Conservation (phyloP, 2,329 filamentous ascomycete species). For the Fusarium albosuccineum region DNA sequence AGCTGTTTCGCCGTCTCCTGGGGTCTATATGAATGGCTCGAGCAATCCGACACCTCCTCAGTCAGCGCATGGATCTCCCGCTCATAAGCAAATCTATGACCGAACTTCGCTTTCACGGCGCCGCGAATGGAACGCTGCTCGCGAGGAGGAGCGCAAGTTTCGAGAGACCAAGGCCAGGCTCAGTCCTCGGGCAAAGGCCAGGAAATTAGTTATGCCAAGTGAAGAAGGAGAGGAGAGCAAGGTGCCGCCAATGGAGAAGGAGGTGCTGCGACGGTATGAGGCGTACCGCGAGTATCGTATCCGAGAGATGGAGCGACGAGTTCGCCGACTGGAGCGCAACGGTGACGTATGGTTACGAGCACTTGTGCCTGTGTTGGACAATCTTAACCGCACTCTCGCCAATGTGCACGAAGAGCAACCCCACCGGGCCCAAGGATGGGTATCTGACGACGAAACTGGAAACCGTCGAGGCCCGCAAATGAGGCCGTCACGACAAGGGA, state of each 20-base stretch:
- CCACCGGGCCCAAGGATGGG: conserved; percentile 45
- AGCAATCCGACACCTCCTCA: conserved; percentile 49
- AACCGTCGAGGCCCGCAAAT: conserved; percentile 23
- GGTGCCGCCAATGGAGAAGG: conserved; percentile 46
- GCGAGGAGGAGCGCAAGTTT: conserved; percentile 45
- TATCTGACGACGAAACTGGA: conserved; percentile 49
- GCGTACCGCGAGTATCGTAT: conserved; percentile 57
- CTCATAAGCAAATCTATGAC: conserved; percentile 43
- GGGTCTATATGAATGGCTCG: conserved; percentile 31
- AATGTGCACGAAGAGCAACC: conserved; percentile 26
- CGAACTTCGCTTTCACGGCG: conserved; percentile 50
- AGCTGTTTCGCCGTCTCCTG: conserved; percentile 20
- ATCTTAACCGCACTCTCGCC: conserved; percentile 55
- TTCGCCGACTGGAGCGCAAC: conserved; percentile 61
- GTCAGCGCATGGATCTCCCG: conserved; percentile 48
- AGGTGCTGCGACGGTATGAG: conserved; percentile 56
- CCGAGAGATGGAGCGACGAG: conserved; percentile 61
- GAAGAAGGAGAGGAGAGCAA: conserved; percentile 44
- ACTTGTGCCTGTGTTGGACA: conserved; percentile 60
- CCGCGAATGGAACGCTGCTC: conserved; percentile 51
- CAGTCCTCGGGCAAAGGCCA: conserved; percentile 39
- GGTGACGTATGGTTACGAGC: conserved; percentile 61
- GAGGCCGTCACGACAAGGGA: conserved; percentile 22
- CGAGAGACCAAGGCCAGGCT: conserved; percentile 35
- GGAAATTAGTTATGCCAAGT: conserved; percentile 35